Base-by-base conservation (phyloP, 2,329 filamentous ascomycete genomes). In the Alternaria longipes region DNA sequence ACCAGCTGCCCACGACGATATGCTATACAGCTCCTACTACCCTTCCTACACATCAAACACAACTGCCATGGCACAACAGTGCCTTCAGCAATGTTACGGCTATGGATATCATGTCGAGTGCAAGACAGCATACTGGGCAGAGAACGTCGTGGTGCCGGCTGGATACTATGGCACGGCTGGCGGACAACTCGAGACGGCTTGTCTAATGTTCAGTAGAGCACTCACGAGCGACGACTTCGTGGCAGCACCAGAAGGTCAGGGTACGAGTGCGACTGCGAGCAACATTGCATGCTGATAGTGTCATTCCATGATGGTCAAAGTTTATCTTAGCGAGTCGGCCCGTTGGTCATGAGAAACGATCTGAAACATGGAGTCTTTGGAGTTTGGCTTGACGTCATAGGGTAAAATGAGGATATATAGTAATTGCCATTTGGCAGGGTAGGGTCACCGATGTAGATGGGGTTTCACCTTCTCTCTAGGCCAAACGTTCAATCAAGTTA, bases 51-150 rank as follows among this genome's bases (percentile, higher is more conserved):
- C 74, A 3, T 60, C 70, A 18, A 73, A 77, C 63, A 69, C 45
- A 16, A 73, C 67, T 3, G 59, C 60, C 34, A 65, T 74, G 68
- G 72, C 71, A 14, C 53, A 70, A 54, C 73, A 78, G 53, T 81
- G 79, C 61, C 69, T 77, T 4, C 54, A 81, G 60, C 80, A 81
- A 61, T 82, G 80, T 67, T 78, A 81, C 56, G 79, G 80, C 12
- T 78, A 77, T 46, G 79, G 79, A 11, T 66, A 73, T 41, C 59
- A 60, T n/a, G 65, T 63, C 9, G 64, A 76, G 40, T 82, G 80
- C 68, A 75, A 76, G 56, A 69, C 70, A 8, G 76, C 73, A 3
- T 77, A 74, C 30, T 74, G 80, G 71, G 78, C 75, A 2, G 71
- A 80, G 49, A 72, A 78, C n/a, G 67, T 80, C n/a, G 63, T 65